These are phyloP conservation scores for Typha latifolia DNA, from an alignment of 176 grass and related monocot species.

Conservation along the genomic window DNA sequence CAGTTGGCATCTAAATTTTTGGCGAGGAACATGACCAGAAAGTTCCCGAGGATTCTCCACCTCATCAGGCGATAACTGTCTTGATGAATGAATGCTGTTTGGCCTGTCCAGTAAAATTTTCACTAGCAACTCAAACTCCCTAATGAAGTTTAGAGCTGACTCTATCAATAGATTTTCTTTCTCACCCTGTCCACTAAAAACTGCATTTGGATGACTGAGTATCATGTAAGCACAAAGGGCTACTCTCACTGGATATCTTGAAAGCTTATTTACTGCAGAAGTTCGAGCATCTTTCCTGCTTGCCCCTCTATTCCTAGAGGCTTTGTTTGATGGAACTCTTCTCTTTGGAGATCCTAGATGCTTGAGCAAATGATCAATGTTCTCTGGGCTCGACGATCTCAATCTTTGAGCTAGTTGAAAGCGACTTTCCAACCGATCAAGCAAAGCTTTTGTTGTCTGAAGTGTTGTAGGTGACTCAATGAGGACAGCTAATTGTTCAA, in stretches of 20 bases:
- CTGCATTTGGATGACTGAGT: constrained; percentile 83
- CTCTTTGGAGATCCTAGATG: constrained; percentile 71
- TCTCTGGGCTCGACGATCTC: constrained; percentile 35
- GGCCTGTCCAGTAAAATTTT: constrained; percentile 43
- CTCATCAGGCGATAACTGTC: constrained; percentile 5
- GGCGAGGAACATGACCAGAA: constrained; percentile 10
- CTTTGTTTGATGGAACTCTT: constrained; percentile 27
- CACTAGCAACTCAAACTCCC: constrained; percentile 56
- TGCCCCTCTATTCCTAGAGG: constrained; percentile 24
- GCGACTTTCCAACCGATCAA: constrained; percentile 63
- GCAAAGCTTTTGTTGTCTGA: constrained; percentile 53
- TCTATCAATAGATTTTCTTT: constrained; percentile 55
- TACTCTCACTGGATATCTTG: constrained; percentile 73
- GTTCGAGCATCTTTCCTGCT: constrained; percentile 32
- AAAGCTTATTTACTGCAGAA: constrained; percentile 33
- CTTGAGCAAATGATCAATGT: constrained; percentile 89
- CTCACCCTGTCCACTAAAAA: constrained; percentile 85
- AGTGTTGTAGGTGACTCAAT: constrained; percentile 66
- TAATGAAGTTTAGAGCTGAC: constrained; percentile 52
- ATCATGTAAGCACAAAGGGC: constrained; percentile 98
- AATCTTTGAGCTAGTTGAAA: constrained; percentile 35
- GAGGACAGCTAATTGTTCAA: constrained; percentile 68
- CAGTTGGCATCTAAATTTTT: constrained; percentile 49
- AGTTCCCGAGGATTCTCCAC: constrained; percentile 1
- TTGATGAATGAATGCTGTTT: constrained; percentile 24